Evolutionary conservation across 148 eudicot species (phyloP).

Genomic region (Silene uniflora): DNA sequence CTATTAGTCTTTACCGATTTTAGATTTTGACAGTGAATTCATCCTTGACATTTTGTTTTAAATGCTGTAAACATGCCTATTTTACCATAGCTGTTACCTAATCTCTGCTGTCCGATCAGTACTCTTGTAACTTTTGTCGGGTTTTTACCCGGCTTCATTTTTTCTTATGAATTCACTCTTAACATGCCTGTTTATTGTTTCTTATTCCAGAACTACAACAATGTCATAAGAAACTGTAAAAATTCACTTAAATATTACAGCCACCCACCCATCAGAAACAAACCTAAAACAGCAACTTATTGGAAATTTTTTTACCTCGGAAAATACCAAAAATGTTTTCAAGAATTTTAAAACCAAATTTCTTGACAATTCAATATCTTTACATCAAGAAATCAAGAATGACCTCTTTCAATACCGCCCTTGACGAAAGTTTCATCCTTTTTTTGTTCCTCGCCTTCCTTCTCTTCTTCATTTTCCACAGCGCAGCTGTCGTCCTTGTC

Average conservation of each 20-base stretch:
- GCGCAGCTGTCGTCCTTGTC: conserved; percentile 10
- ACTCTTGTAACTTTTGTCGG: not conserved
- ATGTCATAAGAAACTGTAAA: conserved; percentile 1
- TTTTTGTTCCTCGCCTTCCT: not conserved
- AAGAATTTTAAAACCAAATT: not conserved
- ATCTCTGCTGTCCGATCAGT: not conserved
- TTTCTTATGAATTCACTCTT: not conserved
- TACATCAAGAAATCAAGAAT: conserved; percentile 18
- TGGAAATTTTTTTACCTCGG: not conserved
- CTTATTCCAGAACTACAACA: not conserved
- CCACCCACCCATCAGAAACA: not conserved
- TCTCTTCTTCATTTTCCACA: not conserved
- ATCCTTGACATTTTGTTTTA: not conserved
- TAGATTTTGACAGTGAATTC: not conserved
- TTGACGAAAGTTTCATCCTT: not conserved
- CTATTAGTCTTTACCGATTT: not conserved
- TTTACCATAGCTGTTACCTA: not conserved
- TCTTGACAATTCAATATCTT: conserved; percentile 7
- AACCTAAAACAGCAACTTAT: not conserved
- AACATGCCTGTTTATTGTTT: not conserved
- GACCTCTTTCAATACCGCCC: conserved; percentile 18
- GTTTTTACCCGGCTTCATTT: not conserved
- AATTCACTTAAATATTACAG: not conserved
- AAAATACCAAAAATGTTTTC: conserved; percentile 1
- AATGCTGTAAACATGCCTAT: not conserved